These are phyloP conservation scores for Cercospora sp. DNA, from an alignment of 2,329 filamentous ascomycete species.

Conservation along the genomic window DNA sequence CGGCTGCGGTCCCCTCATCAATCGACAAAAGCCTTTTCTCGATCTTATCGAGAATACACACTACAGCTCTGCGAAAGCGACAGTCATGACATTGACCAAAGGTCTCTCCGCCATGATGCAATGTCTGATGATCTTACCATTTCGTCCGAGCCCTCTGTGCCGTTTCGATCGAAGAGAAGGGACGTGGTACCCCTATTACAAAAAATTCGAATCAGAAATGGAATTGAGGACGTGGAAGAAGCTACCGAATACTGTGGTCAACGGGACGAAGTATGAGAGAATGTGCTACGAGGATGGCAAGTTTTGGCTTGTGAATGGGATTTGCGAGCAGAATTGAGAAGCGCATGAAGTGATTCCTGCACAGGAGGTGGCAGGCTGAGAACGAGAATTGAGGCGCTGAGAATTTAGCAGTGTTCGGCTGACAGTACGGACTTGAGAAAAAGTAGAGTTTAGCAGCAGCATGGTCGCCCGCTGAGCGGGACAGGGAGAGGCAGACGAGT, in stretches of 20 bases:
- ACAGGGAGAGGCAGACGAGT: neutral
- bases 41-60: neutral
- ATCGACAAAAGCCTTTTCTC: neutral
- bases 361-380: neutral
- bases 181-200: slow-evolving; percentile 1
- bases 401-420: neutral
- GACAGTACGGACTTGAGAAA: neutral
- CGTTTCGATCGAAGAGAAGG: slow-evolving; percentile 5
- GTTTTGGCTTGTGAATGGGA: slow-evolving; percentile 4
- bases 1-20: neutral
- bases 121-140: slow-evolving; percentile 2
- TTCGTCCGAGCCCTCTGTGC: neutral
- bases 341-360: neutral
- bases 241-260: neutral
- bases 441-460: neutral
- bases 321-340: neutral
- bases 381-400: neutral
- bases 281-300: neutral
- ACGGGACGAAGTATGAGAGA: neutral
- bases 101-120: neutral
- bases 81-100: neutral
- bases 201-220: slow-evolving; percentile 3
- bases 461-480: no score
- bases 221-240: slow-evolving; percentile 1
- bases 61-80: neutral